A percentile compares a stretch with the other conserved stretches of the same genome.
phyloP scores from a whole-genome alignment of 169 alveolate species.

The Theileria sp. region DNA sequence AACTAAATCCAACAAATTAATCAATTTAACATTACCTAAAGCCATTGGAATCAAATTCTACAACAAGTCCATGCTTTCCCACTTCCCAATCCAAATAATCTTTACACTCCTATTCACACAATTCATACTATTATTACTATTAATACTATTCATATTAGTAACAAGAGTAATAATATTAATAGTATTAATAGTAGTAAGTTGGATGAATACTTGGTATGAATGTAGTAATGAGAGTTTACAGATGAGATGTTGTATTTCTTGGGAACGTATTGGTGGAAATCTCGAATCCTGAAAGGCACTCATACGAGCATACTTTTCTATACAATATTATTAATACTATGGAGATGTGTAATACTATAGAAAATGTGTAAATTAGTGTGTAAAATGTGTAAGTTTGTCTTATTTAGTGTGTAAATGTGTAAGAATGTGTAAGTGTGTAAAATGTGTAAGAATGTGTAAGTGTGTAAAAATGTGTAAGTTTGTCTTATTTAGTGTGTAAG shows the following conservation, averaged over 20 bases:
- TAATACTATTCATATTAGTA: too few species aligned
- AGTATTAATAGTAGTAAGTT: not conserved
- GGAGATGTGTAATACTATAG: too few species aligned
- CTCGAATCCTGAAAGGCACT: slow-evolving; percentile 54
- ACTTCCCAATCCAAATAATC: slow-evolving; percentile 69
- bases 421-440: too few species aligned
- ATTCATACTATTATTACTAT: too few species aligned
- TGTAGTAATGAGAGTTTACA: slow-evolving; percentile 53
- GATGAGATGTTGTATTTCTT: slow-evolving; percentile 16
- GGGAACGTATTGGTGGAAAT: slow-evolving; percentile 27
- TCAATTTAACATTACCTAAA: slow-evolving; percentile 5
- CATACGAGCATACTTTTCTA: slow-evolving; percentile 37
- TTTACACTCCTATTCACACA: slow-evolving; percentile 47
- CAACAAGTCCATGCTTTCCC: slow-evolving; percentile 69
- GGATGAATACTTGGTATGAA: slow-evolving; percentile 36
- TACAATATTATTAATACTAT: not conserved
- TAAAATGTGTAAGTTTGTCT: too few species aligned
- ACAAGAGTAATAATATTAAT: too few species aligned
- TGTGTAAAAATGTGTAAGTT: too few species aligned
- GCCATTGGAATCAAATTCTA: slow-evolving; percentile 44
- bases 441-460: too few species aligned
- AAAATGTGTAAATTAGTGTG: too few species aligned
- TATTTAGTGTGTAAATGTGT: too few species aligned
- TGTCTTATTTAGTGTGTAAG: too few species aligned
- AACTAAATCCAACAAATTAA: slow-evolving; percentile 18